Conservation (phyloP, 2,329 filamentous ascomycete genomes). For the Clathrospora elynae region DNA sequence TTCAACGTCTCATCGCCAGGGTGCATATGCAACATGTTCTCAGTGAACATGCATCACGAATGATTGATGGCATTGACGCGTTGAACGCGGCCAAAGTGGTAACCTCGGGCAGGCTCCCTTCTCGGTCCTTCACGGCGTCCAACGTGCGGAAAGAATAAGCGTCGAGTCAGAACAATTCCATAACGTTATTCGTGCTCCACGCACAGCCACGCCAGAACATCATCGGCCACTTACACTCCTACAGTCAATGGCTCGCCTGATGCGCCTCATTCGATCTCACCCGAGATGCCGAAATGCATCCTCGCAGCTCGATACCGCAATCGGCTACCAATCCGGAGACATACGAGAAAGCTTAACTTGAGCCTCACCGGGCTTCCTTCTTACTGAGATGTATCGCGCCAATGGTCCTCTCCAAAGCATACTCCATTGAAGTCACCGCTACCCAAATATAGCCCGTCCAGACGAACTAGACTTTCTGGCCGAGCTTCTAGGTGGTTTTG, state of each 20-base stretch:
- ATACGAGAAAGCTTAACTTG: conserved; percentile 19
- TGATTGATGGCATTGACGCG: conserved; percentile 7
- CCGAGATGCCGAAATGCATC: conserved; percentile 2
- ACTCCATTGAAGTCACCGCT: conserved; percentile 4
- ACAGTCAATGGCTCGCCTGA: conserved; percentile 15
- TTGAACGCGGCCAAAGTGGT: conserved; percentile 13
- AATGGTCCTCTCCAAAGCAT: conserved; percentile 7
- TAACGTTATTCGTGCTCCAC: conserved; percentile 2
- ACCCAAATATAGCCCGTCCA: conserved; percentile 21
- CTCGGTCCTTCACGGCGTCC: conserved; percentile 15
- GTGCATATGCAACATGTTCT: conserved; percentile 2
- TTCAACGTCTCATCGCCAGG: conserved; percentile 1
- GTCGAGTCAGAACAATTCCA: conserved; percentile 2
- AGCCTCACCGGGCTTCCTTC: conserved; percentile 21
- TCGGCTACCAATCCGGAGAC: conserved; percentile 11
- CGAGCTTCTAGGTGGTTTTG: conserved; percentile 14
- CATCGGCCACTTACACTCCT: conserved; percentile 8
- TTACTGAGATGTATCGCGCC: conserved; percentile 12
- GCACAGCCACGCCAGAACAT: conserved; percentile 13
- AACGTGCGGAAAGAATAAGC: conserved; percentile 1
- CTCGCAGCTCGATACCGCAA: conserved; percentile 20
- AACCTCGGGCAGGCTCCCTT: conserved; percentile 12
- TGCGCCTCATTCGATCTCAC: conserved; percentile 4
- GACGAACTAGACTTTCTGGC: conserved; percentile 16
- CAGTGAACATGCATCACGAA: not conserved